Evolutionary conservation across 2,329 filamentous ascomycete species (phyloP), one percentile per base, ranked within the genome.

Genomic region (Triangularia setosa): DNA sequence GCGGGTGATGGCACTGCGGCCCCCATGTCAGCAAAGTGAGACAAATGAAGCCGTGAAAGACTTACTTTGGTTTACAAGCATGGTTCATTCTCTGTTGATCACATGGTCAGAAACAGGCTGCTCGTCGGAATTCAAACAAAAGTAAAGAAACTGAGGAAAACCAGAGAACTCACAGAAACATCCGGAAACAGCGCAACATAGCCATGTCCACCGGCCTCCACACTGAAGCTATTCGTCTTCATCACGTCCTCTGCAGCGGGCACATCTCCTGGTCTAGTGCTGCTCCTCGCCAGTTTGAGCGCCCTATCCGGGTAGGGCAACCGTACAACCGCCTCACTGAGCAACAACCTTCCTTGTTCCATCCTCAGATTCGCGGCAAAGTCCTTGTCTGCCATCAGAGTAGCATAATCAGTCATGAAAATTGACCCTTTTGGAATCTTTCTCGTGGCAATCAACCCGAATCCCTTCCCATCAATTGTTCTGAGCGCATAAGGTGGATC

Each of bases 21-120:
- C 24, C n/a, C 28, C 60, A n/a, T 55, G 23, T 55, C 12, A 55
- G 23, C 52, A 6, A 14, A 24, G 7, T 6, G 4, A 24, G 52
- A 18, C 21, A 24, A 24, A 5, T 14, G 7, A 11, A 25, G n/a
- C 3, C 4, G 14, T 11, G 1, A 58, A 61, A 35, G 44, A 67
- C 71, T 69, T 64, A 77, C 76, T 75, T 77, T 58, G 76, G 76
- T 53, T 70, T 73, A 57, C 76, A 78, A 0, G 73, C 75, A 48
- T 78, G 76, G 62, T 78, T 78, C 40, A 78, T 69, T 48, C 75
- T 74, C 75, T 77, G 30, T 9, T 33, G 30, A 12, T 33, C 4
- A 4, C 4, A 28, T 33, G n/a, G 30, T 33, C 30, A 33, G 30
- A 3, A 9, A 16, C 30, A 16, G 9, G 9, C 9, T 12, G 4